Percentiles rank a stretch among this genome's conserved stretches.
phyloP scores from a whole-genome alignment of 1,284 basidiomycete species.

The Cryptococcus jaspeensis region DNA sequence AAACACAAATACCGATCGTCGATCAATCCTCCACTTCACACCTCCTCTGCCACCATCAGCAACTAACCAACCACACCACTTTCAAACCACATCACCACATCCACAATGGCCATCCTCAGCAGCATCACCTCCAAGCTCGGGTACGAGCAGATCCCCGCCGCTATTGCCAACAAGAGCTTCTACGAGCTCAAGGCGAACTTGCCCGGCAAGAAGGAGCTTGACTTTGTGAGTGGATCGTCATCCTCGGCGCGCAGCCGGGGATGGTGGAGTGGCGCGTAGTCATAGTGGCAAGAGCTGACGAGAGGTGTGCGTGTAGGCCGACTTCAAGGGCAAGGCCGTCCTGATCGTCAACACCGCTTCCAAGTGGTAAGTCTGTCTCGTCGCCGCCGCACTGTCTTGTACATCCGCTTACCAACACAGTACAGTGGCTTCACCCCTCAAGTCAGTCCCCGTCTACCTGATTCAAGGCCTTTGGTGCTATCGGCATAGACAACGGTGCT shows the following conservation, averaged over 20 bases:
- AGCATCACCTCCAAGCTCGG: constrained; percentile 19
- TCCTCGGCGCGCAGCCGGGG: not conserved
- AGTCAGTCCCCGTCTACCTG: constrained; percentile 26
- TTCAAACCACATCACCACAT: not conserved
- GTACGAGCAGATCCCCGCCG: constrained; percentile 39
- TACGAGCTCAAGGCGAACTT: constrained; percentile 52
- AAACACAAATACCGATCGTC: no score
- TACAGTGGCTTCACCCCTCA: constrained; percentile 47
- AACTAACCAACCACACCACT: not conserved
- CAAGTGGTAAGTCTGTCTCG: constrained; percentile 47
- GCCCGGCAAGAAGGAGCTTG: constrained; percentile 41
- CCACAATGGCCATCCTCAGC: constrained; percentile 13
- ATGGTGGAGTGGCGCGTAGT: not conserved
- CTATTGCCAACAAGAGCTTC: constrained; percentile 40
- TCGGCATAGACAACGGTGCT: no score
- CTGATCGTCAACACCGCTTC: constrained; percentile 59
- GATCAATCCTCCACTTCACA: no score
- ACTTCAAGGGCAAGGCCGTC: constrained; percentile 56
- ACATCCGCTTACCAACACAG: no score
- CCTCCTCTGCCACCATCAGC: no score
- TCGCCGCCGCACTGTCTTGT: constrained; percentile 5
- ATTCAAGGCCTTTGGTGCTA: no score
- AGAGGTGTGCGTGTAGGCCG: constrained; percentile 14
- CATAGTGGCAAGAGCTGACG: not conserved
- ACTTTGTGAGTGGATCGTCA: constrained; percentile 48